A percentile compares a stretch with the other conserved stretches of the same genome.
Evolutionary conservation across 768 basidiomycete species (phyloP).

Genomic region (Scleroderma bovista): DNA sequence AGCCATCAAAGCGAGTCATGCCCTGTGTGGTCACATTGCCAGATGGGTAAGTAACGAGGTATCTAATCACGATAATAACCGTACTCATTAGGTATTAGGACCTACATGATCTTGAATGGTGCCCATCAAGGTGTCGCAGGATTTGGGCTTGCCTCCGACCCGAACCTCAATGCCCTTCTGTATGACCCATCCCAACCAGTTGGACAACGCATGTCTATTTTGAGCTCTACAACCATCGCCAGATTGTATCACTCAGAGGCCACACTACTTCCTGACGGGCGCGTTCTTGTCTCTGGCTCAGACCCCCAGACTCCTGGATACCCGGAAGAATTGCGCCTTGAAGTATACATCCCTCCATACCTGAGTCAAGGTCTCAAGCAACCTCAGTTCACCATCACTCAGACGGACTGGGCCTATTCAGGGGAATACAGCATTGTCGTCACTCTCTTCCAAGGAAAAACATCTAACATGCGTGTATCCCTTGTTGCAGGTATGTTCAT

Average conservation of each 20-base stretch:
- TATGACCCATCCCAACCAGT: constrained; percentile 63
- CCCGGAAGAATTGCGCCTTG: constrained; percentile 72
- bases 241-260: constrained; percentile 79
- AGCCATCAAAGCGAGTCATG: constrained; percentile 75
- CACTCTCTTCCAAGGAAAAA: constrained; percentile 35
- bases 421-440: constrained; percentile 49
- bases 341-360: constrained; percentile 87
- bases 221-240: constrained; percentile 62
- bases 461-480: constrained; percentile 49
- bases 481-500: constrained; percentile 54
- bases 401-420: constrained; percentile 60
- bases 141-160: constrained; percentile 62
- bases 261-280: constrained; percentile 67
- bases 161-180: constrained; percentile 59
- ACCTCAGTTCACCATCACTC: constrained; percentile 53
- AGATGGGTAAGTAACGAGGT: constrained; percentile 16
- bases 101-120: constrained; percentile 72
- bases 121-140: constrained; percentile 66
- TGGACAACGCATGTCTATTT: constrained; percentile 58
- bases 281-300: constrained; percentile 71
- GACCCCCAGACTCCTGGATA: constrained; percentile 61
- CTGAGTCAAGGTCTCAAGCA: constrained; percentile 56
- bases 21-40: constrained; percentile 68
- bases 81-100: constrained; percentile 41
- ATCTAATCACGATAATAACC: not conserved